Base-by-base conservation (phyloP, 768 basidiomycete species). In the Suillus tomentosus region DNA sequence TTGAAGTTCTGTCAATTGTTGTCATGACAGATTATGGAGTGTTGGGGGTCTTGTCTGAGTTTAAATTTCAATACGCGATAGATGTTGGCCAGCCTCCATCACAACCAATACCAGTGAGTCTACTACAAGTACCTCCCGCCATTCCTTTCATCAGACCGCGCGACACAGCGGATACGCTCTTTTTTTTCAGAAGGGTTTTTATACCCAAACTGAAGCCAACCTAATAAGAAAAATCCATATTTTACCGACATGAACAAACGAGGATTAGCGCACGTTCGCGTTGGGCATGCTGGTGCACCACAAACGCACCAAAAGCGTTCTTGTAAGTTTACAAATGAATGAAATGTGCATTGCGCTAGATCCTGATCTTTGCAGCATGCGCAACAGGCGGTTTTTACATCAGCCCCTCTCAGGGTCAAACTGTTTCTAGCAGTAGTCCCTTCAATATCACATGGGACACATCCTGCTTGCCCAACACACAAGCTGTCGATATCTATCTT, bases 401-500 rank as follows among this genome's bases (percentile, higher is more conserved):
- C 43, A 72, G 79, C 8, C 91, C 91, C 0, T 74, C 80, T 3
- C 77, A 79, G 22, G 82, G 82, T 10, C 73, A 79, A 48, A 73
- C 76, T 13, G 65, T 91, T 57, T 77, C 85, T 66, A 78, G 82
- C 1, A 74, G 80, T 11, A 64, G 80, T 13, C 79, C 87, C 2
- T 69, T 93, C 66, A 77, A 80, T 58, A 82, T 93, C 65, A 68
- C 81, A 53, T 93, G 92, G 92, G 82, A 91, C 71, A 74, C 83
- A 0, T 77, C 84, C 42, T 91, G 90, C 74, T 69, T 90, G 62
- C 59, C 69, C 13, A 64, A 66, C 39, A 77, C 84, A 31, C 64
- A 70, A 1, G 77, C 79, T 43, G 79, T 89, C 71, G 90, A 92
- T 76, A 88, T 94, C 71, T 87, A 87, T 67, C 84, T 93, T 60